phyloP scores from a whole-genome alignment of 2,329 filamentous ascomycete species.

The Pseudogymnoascus sp. region DNA sequence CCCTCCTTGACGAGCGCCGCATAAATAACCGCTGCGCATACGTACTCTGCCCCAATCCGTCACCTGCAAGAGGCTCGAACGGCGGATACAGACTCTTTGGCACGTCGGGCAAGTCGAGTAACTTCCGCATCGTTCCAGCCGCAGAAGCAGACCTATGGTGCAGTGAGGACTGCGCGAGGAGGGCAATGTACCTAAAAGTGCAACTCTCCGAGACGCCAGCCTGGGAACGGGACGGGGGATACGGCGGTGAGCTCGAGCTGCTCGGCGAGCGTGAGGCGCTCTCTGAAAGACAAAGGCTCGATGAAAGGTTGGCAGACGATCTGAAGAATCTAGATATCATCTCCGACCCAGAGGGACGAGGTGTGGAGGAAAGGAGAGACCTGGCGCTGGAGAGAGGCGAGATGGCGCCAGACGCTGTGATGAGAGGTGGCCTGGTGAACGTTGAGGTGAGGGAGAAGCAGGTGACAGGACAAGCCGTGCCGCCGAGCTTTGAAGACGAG shows the following conservation, averaged over 20 bases:
- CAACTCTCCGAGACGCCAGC: slow-evolving; percentile 80
- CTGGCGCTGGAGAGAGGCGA: slow-evolving; percentile 46
- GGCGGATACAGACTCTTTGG: slow-evolving; percentile 62
- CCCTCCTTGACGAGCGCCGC: slow-evolving; percentile 81
- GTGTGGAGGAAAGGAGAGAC: slow-evolving; percentile 33
- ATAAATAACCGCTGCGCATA: slow-evolving; percentile 79
- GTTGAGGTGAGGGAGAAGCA: slow-evolving; percentile 47
- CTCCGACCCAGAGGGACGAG: slow-evolving; percentile 33
- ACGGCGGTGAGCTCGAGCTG: slow-evolving; percentile 45
- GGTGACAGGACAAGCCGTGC: slow-evolving; percentile 32
- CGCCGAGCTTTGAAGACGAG: slow-evolving; percentile 31
- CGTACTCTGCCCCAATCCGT: slow-evolving; percentile 63
- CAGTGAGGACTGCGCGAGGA: slow-evolving; percentile 65
- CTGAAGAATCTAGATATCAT: slow-evolving; percentile 37
- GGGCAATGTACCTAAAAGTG: slow-evolving; percentile 78
- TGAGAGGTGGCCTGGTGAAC: slow-evolving; percentile 31
- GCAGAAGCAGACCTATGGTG: slow-evolving; percentile 83
- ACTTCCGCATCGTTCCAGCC: slow-evolving; percentile 60
- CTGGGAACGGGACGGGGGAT: slow-evolving; percentile 59
- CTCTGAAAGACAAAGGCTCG: slow-evolving; percentile 37
- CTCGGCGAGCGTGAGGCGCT: slow-evolving; percentile 56
- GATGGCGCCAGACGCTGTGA: slow-evolving; percentile 17
- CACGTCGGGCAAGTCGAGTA: slow-evolving; percentile 41
- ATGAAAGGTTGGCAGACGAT: slow-evolving; percentile 18
- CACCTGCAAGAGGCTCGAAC: slow-evolving; percentile 45